Percentiles rank a stretch among this genome's conserved stretches.
Conservation (phyloP, 2,329 filamentous ascomycete species). For the Chalaropsis ovoidea region DNA sequence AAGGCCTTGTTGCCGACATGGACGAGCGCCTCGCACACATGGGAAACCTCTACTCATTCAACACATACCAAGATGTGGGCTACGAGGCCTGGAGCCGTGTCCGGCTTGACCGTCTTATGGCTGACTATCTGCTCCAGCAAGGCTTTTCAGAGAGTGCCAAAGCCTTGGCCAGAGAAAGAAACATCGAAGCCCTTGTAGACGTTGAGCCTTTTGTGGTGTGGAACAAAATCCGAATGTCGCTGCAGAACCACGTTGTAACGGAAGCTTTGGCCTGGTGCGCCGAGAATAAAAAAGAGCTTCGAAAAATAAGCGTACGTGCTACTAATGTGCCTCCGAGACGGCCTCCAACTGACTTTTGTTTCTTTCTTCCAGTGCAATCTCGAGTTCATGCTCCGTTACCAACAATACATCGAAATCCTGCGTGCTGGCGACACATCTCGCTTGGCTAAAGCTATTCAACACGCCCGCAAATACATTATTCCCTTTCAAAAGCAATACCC, state of each 20-base stretch:
- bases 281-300: slow-evolving; percentile 85
- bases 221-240: slow-evolving; percentile 62
- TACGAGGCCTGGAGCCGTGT: slow-evolving; percentile 85
- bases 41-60: slow-evolving; percentile 67
- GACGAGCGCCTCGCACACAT: slow-evolving; percentile 71
- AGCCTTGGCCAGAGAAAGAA: slow-evolving; percentile 62
- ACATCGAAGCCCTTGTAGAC: slow-evolving; percentile 74
- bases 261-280: slow-evolving; percentile 83
- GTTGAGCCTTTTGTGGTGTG: slow-evolving; percentile 78
- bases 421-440: slow-evolving; percentile 54
- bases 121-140: slow-evolving; percentile 82
- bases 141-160: slow-evolving; percentile 72
- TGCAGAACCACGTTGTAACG: slow-evolving; percentile 59
- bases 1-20: slow-evolving; percentile 61
- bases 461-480: slow-evolving; percentile 73
- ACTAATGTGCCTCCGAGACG: not conserved
- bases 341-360: not conserved
- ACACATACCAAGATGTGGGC: slow-evolving; percentile 76
- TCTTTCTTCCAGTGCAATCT: slow-evolving; percentile 53
- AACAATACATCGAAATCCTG: slow-evolving; percentile 82
- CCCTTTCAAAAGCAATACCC: slow-evolving; percentile 60
- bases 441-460: slow-evolving; percentile 63
- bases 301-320: slow-evolving; percentile 64
- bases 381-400: slow-evolving; percentile 84
- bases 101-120: slow-evolving; percentile 70